Conservation (phyloP, 768 basidiomycete species). For the Mycena capillaripes region DNA sequence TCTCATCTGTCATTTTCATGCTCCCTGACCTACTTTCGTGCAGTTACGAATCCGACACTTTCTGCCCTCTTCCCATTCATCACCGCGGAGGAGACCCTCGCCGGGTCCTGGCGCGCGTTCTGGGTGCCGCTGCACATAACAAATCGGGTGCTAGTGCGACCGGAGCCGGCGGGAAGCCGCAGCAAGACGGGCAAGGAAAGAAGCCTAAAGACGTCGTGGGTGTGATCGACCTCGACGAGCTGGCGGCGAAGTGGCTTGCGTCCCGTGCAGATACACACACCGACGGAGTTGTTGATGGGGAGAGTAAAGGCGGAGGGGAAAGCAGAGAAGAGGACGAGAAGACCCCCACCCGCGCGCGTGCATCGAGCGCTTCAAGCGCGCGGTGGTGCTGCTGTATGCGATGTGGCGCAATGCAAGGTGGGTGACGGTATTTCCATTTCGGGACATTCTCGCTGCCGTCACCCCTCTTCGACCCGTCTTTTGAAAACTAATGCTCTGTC, state of each 20-base stretch:
- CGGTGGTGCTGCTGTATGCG: constrained; percentile 82
- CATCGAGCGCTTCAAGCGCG: constrained; percentile 79
- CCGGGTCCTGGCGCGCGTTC: constrained; percentile 76
- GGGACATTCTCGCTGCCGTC: constrained; percentile 56
- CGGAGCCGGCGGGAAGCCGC: not conserved
- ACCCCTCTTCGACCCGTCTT: too few relatives aligned
- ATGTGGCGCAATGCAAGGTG: constrained; percentile 64
- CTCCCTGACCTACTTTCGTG: too few relatives aligned
- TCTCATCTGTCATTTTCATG: too few relatives aligned
- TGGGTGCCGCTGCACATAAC: constrained; percentile 41
- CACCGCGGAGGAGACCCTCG: constrained; percentile 89
- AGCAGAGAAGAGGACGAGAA: not conserved
- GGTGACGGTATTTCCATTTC: constrained; percentile 3
- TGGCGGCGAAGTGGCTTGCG: constrained; percentile 56
- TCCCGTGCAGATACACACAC: too few relatives aligned
- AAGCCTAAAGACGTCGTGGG: constrained; percentile 61
- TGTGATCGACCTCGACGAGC: constrained; percentile 54
- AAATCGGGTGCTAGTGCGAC: not conserved
- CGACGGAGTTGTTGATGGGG: too few relatives aligned
- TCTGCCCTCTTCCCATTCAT: constrained; percentile 93
- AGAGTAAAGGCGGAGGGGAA: not conserved
- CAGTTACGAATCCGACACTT: constrained; percentile 81
- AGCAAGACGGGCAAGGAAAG: not conserved
- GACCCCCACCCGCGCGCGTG: constrained; percentile 55
- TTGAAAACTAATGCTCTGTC: constrained; percentile 57